Percentiles rank a stretch among this genome's conserved stretches.
phyloP scores from a whole-genome alignment of 2,329 filamentous ascomycete species.

The Penicillium aurantiogriseum region DNA sequence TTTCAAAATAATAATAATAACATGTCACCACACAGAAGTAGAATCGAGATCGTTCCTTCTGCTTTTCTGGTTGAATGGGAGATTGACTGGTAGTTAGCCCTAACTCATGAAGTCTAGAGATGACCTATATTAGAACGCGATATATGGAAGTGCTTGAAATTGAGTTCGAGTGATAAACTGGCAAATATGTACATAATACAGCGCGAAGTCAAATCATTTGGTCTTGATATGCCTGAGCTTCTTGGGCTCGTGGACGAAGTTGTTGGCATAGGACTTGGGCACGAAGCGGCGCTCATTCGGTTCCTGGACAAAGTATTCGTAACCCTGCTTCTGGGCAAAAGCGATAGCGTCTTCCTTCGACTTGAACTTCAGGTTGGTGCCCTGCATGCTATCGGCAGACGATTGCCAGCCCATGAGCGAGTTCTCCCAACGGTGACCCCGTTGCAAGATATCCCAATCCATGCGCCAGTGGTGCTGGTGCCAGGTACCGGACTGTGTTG shows the following conservation, averaged over 20 bases:
- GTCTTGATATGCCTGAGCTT: slow-evolving; percentile 86
- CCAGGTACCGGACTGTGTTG: slow-evolving; percentile 91
- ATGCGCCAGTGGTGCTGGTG: slow-evolving; percentile 85
- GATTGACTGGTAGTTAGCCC: not conserved
- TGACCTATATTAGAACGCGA: not conserved
- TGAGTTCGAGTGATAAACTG: slow-evolving; percentile 23
- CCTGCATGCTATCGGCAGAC: slow-evolving; percentile 91
- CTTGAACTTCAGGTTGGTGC: slow-evolving; percentile 85
- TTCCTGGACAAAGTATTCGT: slow-evolving; percentile 98
- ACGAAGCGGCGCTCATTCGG: slow-evolving; percentile 82
- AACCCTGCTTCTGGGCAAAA: slow-evolving; percentile 98
- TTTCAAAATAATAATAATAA: not conserved
- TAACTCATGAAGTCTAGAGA: not conserved
- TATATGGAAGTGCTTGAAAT: slow-evolving; percentile 6
- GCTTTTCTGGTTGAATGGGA: not conserved
- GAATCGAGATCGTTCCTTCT: not conserved
- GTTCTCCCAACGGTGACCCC: slow-evolving; percentile 98
- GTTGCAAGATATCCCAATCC: slow-evolving; percentile 94
- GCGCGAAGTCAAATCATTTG: slow-evolving; percentile 57
- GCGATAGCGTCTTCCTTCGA: slow-evolving; percentile 89
- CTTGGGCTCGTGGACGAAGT: slow-evolving; percentile 80
- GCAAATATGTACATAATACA: slow-evolving; percentile 41
- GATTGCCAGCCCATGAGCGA: slow-evolving; percentile 98
- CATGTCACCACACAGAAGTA: not conserved
- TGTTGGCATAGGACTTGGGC: slow-evolving; percentile 95